phyloP scores from a whole-genome alignment of 2,329 filamentous ascomycete species.

The Gaeumannomyces sp. region DNA sequence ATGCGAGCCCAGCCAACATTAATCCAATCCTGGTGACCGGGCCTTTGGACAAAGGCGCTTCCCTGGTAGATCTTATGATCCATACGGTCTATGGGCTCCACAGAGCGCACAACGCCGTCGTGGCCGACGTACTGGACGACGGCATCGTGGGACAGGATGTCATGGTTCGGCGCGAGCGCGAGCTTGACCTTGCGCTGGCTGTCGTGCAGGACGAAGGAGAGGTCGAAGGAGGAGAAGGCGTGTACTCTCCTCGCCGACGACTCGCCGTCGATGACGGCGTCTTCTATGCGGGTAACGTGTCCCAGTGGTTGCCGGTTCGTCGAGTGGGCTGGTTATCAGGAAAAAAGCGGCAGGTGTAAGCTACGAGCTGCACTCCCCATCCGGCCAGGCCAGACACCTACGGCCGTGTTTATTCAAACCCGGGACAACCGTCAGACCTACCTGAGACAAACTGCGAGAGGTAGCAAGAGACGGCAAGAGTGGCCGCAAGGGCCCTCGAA shows the following conservation, averaged over 20 bases:
- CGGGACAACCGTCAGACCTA: conserved; percentile 14
- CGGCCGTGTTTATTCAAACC: neutral
- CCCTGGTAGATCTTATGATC: conserved; percentile 84
- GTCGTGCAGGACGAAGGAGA: conserved; percentile 70
- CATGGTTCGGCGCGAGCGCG: conserved; percentile 80
- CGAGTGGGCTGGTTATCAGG: conserved; percentile 45
- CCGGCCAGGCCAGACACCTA: neutral
- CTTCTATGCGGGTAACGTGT: conserved; percentile 66
- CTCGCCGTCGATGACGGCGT: conserved; percentile 71
- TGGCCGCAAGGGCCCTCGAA: conserved; percentile 23
- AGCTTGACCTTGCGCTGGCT: conserved; percentile 67
- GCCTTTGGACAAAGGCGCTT: conserved; percentile 61
- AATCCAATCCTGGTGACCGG: conserved; percentile 60
- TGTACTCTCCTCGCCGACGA: conserved; percentile 74
- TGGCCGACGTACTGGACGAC: conserved; percentile 64
- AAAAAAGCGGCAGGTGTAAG: neutral
- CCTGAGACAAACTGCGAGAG: conserved; percentile 21
- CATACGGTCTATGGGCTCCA: conserved; percentile 65
- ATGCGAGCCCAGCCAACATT: conserved; percentile 84
- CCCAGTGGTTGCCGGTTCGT: conserved; percentile 69
- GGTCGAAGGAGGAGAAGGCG: conserved; percentile 74
- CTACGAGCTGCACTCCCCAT: neutral
- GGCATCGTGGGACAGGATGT: conserved; percentile 74
- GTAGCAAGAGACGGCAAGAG: conserved; percentile 19
- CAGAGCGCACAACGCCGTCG: conserved; percentile 61